phyloP scores from a whole-genome alignment of 768 basidiomycete species.

The Macrocybe gigantea region DNA sequence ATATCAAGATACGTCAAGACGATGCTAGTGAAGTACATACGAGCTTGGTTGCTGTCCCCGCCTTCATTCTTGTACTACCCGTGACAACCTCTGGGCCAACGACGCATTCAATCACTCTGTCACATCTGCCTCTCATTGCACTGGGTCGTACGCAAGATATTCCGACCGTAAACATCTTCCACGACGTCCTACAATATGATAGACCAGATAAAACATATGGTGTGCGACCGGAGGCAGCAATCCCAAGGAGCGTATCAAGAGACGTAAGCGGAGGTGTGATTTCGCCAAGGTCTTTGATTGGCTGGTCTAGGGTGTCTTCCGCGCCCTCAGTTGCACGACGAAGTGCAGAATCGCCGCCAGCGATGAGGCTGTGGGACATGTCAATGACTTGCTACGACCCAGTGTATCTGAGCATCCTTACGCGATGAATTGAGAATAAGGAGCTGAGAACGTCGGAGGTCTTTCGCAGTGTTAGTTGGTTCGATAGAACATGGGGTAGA shows the following conservation, averaged over 20 bases:
- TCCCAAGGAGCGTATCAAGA: slow-evolving; percentile 26
- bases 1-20: neutral
- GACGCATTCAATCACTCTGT: slow-evolving; percentile 21
- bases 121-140: slow-evolving; percentile 17
- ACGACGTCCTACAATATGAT: slow-evolving; percentile 12
- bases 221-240: slow-evolving; percentile 27
- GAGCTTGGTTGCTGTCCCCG: slow-evolving; percentile 32
- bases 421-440: slow-evolving; percentile 18
- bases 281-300: slow-evolving; percentile 18
- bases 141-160: slow-evolving; percentile 22
- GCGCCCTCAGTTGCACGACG: slow-evolving; percentile 23
- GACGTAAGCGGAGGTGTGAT: slow-evolving; percentile 16
- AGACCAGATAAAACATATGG: slow-evolving; percentile 29
- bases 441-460: slow-evolving; percentile 21
- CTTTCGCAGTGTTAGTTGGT: slow-evolving; percentile 4
- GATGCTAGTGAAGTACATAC: slow-evolving; percentile 9
- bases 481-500: neutral
- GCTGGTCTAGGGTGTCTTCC: slow-evolving; percentile 22
- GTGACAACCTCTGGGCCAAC: slow-evolving; percentile 26
- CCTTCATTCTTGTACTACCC: slow-evolving; percentile 29
- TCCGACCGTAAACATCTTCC: slow-evolving; percentile 22
- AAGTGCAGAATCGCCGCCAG: slow-evolving; percentile 23
- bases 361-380: slow-evolving; percentile 11
- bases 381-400: neutral
- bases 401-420: slow-evolving; percentile 5